Conservation (phyloP, 2,329 filamentous ascomycete species). For the Fusarium mangiferae region DNA sequence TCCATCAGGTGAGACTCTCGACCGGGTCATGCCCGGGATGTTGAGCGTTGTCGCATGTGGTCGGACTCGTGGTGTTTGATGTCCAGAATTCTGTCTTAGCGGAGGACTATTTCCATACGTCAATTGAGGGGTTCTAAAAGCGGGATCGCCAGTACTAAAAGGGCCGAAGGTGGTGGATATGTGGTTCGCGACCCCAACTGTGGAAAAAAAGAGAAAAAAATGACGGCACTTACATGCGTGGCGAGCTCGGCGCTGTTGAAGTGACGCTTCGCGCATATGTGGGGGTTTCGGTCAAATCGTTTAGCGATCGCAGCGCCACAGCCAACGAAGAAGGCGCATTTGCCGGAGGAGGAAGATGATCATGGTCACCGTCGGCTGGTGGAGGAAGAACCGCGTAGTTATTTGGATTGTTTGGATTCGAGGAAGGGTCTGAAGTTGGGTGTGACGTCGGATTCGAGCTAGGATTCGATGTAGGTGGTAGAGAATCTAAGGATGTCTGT, state of each 20-base stretch:
- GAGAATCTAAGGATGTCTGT: slow-evolving; percentile 40
- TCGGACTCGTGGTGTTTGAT: slow-evolving; percentile 79
- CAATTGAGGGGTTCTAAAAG: slow-evolving; percentile 27
- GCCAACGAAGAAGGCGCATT: slow-evolving; percentile 50
- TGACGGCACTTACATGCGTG: slow-evolving; percentile 62
- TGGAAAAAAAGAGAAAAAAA: slow-evolving; percentile 13
- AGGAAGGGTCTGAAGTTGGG: slow-evolving; percentile 29
- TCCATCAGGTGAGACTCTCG: slow-evolving; percentile 94
- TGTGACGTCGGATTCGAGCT: slow-evolving; percentile 42
- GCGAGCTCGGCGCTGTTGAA: slow-evolving; percentile 68
- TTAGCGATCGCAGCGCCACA: slow-evolving; percentile 55
- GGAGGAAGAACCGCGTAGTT: slow-evolving; percentile 50
- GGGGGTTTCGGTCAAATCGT: slow-evolving; percentile 62
- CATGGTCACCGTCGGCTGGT: slow-evolving; percentile 48
- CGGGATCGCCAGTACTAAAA: slow-evolving; percentile 34
- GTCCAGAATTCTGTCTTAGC: slow-evolving; percentile 77
- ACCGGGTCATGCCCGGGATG: slow-evolving; percentile 95
- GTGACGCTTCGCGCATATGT: slow-evolving; percentile 66
- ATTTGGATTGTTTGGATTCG: slow-evolving; percentile 43
- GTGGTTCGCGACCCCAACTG: slow-evolving; percentile 33
- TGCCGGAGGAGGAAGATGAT: slow-evolving; percentile 43
- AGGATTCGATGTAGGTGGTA: slow-evolving; percentile 31
- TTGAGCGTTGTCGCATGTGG: slow-evolving; percentile 93
- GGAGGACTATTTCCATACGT: slow-evolving; percentile 64
- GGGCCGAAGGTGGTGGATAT: slow-evolving; percentile 36